These are phyloP conservation scores for Trichoderma orchidacearum DNA, from an alignment of 495 filamentous ascomycete genomes.

Conservation along the genomic window DNA sequence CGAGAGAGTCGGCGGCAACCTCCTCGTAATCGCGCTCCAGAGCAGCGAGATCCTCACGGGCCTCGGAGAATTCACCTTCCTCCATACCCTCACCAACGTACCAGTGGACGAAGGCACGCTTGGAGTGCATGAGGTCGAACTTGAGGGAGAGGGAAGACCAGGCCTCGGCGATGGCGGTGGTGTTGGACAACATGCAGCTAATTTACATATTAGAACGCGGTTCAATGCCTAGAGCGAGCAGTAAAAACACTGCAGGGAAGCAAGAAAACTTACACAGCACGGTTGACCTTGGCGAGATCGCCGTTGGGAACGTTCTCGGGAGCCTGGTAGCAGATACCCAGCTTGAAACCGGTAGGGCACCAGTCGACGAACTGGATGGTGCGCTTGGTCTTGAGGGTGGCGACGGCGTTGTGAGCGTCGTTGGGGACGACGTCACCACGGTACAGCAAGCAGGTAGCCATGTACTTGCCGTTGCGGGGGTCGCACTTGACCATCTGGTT, in stretches of 20 bases:
- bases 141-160: constrained; percentile 97
- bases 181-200: constrained; percentile 99
- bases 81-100: constrained; percentile 99
- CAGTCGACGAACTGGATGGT: constrained; percentile 91
- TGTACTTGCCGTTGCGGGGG: constrained; percentile 86
- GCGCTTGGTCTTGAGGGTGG: constrained; percentile 68
- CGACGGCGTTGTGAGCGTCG: constrained; percentile 69
- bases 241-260: background rate
- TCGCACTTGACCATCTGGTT: constrained; percentile 97
- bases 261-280: constrained; percentile 68
- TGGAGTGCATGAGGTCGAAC: constrained; percentile 99
- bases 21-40: constrained; percentile 99
- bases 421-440: constrained; percentile 80
- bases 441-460: constrained; percentile 83
- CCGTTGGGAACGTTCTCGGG: constrained; percentile 93
- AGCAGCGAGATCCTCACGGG: constrained; percentile 93
- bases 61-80: constrained; percentile 98
- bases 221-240: constrained; percentile 8
- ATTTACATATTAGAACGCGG: background rate
- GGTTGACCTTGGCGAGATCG: constrained; percentile 93
- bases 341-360: constrained; percentile 94
- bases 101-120: constrained; percentile 99
- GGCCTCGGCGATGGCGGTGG: constrained; percentile 95
- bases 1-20: constrained; percentile 89
- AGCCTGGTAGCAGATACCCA: constrained; percentile 88